Conservation (phyloP, 805 yeast genomes). For the Myxozyma vanderwaltii region DNA sequence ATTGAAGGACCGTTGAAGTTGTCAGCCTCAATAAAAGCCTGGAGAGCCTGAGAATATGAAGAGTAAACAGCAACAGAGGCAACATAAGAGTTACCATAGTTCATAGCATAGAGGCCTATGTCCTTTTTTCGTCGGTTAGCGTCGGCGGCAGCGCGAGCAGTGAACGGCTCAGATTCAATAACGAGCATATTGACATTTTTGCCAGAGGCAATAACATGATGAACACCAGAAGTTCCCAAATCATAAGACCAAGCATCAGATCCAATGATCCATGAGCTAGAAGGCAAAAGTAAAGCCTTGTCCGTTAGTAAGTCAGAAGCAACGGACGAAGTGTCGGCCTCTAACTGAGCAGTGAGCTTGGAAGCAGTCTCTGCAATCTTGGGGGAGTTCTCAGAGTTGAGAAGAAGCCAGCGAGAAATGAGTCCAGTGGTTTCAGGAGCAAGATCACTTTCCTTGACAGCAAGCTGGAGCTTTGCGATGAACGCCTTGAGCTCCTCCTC, state of each 20-base stretch:
- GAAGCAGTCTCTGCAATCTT: slow-evolving; percentile 39
- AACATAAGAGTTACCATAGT: slow-evolving; percentile 83
- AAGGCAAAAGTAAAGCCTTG: slow-evolving; percentile 50
- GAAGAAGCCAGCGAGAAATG: slow-evolving; percentile 71
- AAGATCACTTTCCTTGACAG: slow-evolving; percentile 43
- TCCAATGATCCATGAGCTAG: slow-evolving; percentile 81
- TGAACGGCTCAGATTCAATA: slow-evolving; percentile 79
- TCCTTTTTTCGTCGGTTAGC: slow-evolving; percentile 71
- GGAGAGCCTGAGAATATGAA: slow-evolving; percentile 88
- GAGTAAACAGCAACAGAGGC: slow-evolving; percentile 94
- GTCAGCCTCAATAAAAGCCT: slow-evolving; percentile 88
- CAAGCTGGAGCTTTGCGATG: slow-evolving; percentile 49
- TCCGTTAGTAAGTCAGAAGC: slow-evolving; percentile 52
- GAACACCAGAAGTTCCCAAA: slow-evolving; percentile 88
- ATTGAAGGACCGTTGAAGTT: slow-evolving; percentile 87
- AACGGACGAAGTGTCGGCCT: slow-evolving; percentile 43
- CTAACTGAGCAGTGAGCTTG: slow-evolving; percentile 41
- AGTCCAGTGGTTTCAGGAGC: slow-evolving; percentile 54
- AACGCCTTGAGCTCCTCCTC: slow-evolving; percentile 56
- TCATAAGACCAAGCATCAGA: slow-evolving; percentile 96
- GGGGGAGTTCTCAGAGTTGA: slow-evolving; percentile 26
- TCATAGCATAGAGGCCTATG: slow-evolving; percentile 92
- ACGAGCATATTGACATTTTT: slow-evolving; percentile 80
- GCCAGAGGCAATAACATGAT: slow-evolving; percentile 73
- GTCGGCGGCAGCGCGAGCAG: slow-evolving; percentile 43